phyloP scores from a whole-genome alignment of 2,329 filamentous ascomycete genomes.

The Thermochaetoides dissita region DNA sequence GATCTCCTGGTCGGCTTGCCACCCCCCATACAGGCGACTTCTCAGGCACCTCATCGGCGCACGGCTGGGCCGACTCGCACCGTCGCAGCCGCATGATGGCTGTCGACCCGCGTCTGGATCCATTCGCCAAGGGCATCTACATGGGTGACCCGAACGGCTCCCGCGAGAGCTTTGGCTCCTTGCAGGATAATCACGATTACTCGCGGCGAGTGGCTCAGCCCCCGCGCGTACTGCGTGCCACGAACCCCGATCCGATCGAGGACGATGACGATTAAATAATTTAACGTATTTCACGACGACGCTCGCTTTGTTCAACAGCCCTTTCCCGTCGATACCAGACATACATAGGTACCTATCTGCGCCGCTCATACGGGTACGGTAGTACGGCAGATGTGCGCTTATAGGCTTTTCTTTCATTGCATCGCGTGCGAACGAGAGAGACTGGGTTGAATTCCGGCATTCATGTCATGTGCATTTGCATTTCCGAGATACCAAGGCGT shows the following conservation, averaged over 20 bases:
- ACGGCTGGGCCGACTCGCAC: constrained; percentile 19
- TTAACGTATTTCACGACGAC: no score
- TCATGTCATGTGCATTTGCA: constrained; percentile 20
- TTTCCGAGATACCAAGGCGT: constrained; percentile 34
- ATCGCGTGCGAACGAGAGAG: not conserved
- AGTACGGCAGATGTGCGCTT: no score
- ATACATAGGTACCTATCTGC: no score
- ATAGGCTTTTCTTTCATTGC: not conserved
- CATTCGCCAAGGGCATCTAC: constrained; percentile 44
- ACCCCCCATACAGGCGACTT: constrained; percentile 24
- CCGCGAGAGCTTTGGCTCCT: constrained; percentile 47
- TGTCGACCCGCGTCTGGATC: constrained; percentile 50
- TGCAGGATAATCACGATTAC: constrained; percentile 53
- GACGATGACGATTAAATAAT: constrained; percentile 10
- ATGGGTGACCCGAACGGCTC: constrained; percentile 40
- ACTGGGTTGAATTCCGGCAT: not conserved
- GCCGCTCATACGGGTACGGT: no score
- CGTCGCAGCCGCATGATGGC: constrained; percentile 38
- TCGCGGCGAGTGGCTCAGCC: constrained; percentile 43
- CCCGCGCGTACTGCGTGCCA: constrained; percentile 42
- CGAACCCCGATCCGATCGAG: constrained; percentile 43
- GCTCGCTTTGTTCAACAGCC: no score
- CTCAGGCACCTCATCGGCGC: not conserved
- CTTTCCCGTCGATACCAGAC: no score
- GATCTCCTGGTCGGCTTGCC: constrained; percentile 33